phyloP scores from a whole-genome alignment of 331 rosid genomes.

The Telfairia occidentalis region DNA sequence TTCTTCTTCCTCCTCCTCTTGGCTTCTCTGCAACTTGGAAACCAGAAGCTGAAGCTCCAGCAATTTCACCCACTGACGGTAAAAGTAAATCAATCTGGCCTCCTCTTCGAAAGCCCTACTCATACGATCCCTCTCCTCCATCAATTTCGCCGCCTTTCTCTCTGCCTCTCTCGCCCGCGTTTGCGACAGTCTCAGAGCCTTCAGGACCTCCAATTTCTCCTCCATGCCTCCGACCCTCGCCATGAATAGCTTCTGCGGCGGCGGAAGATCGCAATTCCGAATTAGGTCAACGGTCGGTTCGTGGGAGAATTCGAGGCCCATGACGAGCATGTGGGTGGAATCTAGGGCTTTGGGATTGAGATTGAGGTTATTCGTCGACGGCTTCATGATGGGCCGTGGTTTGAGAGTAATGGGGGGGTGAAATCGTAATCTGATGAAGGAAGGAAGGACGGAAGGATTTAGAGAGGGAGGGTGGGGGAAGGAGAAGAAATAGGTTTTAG shows the following conservation, averaged over 20 bases:
- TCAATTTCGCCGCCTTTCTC: constrained; percentile 40
- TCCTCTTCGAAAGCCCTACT: constrained; percentile 40
- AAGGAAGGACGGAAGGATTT: not conserved
- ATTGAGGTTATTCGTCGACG: constrained; percentile 18
- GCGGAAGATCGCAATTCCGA: constrained; percentile 95
- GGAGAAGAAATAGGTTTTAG: not conserved
- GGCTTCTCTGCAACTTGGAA: constrained; percentile 27
- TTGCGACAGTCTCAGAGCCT: constrained; percentile 67
- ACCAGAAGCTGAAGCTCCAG: constrained; percentile 62
- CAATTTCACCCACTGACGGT: constrained; percentile 50
- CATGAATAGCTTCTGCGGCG: constrained; percentile 62
- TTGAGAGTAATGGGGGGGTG: no score
- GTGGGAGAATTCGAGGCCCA: constrained; percentile 38
- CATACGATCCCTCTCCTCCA: constrained; percentile 41
- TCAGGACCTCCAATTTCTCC: constrained; percentile 47
- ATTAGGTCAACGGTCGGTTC: constrained; percentile 39
- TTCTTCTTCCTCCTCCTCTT: not conserved
- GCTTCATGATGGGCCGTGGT: constrained; percentile 19
- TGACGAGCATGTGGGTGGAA: constrained; percentile 21
- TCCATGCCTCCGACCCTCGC: constrained; percentile 9
- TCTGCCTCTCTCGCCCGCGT: constrained; percentile 75
- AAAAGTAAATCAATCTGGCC: constrained; percentile 41
- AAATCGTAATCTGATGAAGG: not conserved
- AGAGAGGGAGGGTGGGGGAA: not conserved
- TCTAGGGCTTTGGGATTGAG: constrained; percentile 19